Base-by-base conservation (phyloP, 768 basidiomycete species). In the Pleurotus salmoneostramineus region DNA sequence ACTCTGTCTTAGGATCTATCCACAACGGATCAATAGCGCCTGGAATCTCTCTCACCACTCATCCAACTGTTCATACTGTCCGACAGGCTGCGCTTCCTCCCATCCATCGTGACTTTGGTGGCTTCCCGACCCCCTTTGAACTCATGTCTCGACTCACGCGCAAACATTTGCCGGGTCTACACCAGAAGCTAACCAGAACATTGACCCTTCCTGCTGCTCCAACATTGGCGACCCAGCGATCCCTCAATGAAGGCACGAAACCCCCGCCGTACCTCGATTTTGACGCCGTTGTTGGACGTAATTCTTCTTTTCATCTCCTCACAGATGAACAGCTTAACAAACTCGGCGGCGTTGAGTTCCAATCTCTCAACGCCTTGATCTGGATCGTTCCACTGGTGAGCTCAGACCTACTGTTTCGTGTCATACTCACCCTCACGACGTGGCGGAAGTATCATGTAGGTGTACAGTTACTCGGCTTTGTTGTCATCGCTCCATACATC, bases 301-400 rank as follows among this genome's bases (percentile, higher is more conserved):
- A 95, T 67, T 93, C 89, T 3, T 73, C 74, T 2, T 92, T 92
- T 62, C 79, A 81, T 37, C 74, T 70, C 62, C 72, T 96, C 55
- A 91, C 87, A 0, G 78, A 82, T 15, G 92, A 94, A 48, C 90
- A 98, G 65, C 74, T 91, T 63, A 94, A 96, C 62, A 93, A 97
- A 69, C 74, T 98, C 4, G 95, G 95, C 3, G 95, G 96, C 15
- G 89, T 97, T 5, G 96, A 99, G 69, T 98, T 91, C 66, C 81
- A 94, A 7, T 91, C 89, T 10, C 72, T 97, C 61, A 87, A 86
- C 45, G 83, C 88, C 2, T 69, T 97, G 50, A 74, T 94, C 7
- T 95, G 91, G 89, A 81, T 95, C 56, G 83, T 96, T 27, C 21
- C 21, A 27, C 21, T 27, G 21, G 21, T 27, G 21, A n/a, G n/a